Conservation (phyloP, 73 alveolate genomes). For the Paraurostyla sp. region DNA sequence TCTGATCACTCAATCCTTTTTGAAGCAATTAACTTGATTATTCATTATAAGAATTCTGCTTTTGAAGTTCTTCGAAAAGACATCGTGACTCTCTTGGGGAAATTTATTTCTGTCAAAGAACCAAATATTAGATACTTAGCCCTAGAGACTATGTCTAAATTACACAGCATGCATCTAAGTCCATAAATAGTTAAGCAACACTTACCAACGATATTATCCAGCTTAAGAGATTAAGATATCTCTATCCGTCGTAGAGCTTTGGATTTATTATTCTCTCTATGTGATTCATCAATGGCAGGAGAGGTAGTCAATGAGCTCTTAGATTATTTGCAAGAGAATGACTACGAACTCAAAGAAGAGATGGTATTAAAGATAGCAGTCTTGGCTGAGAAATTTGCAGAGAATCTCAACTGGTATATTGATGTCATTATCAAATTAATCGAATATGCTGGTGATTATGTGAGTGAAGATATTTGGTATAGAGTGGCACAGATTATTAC, state of each 20-base stretch:
- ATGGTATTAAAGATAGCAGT: slow-evolving; percentile 97
- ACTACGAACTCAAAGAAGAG: slow-evolving; percentile 96
- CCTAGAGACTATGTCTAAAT: slow-evolving; percentile 97
- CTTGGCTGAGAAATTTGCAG: slow-evolving; percentile 97
- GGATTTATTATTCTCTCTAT: slow-evolving; percentile 92
- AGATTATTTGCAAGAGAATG: slow-evolving; percentile 93
- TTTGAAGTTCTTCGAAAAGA: slow-evolving; percentile 90
- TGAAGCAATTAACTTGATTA: slow-evolving; percentile 95
- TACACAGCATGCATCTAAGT: slow-evolving; percentile 78
- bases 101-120: slow-evolving; percentile 95
- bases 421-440: slow-evolving; percentile 96
- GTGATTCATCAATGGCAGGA: slow-evolving; percentile 92
- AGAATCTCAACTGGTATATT: slow-evolving; percentile 96
- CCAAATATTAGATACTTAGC: slow-evolving; percentile 98
- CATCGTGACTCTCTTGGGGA: slow-evolving; percentile 90
- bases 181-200: slow-evolving; percentile 91
- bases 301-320: slow-evolving; percentile 96
- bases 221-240: slow-evolving; percentile 95
- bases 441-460: slow-evolving; percentile 98
- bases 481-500: slow-evolving; percentile 96
- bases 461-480: slow-evolving; percentile 96
- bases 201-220: slow-evolving; percentile 86
- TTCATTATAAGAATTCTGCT: slow-evolving; percentile 88
- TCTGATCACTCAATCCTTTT: slow-evolving; percentile 97
- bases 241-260: slow-evolving; percentile 98